These are phyloP conservation scores for Rubroboletus satanas DNA, from an alignment of 768 basidiomycete genomes.

Conservation along the genomic window DNA sequence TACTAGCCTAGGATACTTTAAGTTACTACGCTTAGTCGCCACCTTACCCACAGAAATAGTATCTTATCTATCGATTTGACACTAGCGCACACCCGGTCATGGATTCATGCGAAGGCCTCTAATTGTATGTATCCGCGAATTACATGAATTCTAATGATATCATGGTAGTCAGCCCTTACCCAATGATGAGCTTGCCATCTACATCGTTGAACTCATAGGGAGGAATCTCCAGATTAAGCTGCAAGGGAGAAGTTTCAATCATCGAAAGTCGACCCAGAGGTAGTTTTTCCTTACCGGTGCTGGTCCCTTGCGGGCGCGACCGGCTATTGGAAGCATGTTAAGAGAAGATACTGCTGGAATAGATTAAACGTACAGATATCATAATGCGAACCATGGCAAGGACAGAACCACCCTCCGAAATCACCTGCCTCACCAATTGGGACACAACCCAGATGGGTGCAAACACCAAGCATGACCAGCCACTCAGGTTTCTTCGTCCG, in stretches of 20 bases:
- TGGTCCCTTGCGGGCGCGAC: conserved; percentile 93
- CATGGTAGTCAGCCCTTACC: conserved; percentile 40
- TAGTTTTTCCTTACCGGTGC: conserved; percentile 67
- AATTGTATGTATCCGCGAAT: conserved; percentile 20
- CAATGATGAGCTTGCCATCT: conserved; percentile 83
- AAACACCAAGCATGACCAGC: conserved; percentile 89
- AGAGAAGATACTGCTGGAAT: background rate
- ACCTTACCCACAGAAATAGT: background rate
- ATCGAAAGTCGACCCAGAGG: background rate
- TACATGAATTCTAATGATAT: conserved; percentile 18
- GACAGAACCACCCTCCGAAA: conserved; percentile 99
- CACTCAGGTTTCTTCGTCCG: conserved; percentile 95
- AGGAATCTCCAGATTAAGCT: conserved; percentile 95
- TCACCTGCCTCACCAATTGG: conserved; percentile 98
- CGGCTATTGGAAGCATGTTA: conserved; percentile 49
- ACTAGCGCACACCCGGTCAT: background rate
- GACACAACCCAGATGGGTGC: conserved; percentile 98
- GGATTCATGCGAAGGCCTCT: conserved; percentile 17
- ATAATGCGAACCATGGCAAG: conserved; percentile 98
- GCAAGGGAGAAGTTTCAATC: conserved; percentile 10
- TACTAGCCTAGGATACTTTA: background rate
- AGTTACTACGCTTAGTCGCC: background rate
- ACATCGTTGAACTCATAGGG: conserved; percentile 83
- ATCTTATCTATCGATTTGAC: background rate
- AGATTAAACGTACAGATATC: conserved; percentile 72